phyloP scores from a whole-genome alignment of 805 yeast species.

The Nakazawaea wickerhamii region DNA sequence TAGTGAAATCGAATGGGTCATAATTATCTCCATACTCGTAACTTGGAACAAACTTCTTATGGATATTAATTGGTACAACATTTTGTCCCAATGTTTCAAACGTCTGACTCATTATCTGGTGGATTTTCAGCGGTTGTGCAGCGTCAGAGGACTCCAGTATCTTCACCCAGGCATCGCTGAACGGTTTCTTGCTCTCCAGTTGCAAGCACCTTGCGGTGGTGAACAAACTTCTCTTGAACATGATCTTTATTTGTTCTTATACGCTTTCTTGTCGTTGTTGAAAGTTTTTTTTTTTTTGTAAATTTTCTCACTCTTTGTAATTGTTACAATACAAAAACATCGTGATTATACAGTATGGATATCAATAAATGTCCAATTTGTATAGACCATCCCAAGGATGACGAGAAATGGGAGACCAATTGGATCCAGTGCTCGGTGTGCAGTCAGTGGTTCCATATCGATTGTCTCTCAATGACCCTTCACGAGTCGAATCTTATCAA shows the following conservation, averaged over 20 bases:
- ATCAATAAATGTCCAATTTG: conserved; percentile 16
- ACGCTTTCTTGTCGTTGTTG: no score
- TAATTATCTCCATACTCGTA: conserved; percentile 53
- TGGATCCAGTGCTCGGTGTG: conserved; percentile 62
- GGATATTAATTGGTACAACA: conserved; percentile 22
- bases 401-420: conserved; percentile 17
- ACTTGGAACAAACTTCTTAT: conserved; percentile 35
- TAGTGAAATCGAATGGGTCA: conserved; percentile 78
- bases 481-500: conserved; percentile 34
- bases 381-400: conserved; percentile 9
- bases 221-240: conserved; percentile 8
- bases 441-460: conserved; percentile 47
- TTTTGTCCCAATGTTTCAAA: conserved; percentile 18
- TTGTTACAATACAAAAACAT: no score
- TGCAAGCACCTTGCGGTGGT: conserved; percentile 3
- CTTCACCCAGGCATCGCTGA: conserved; percentile 4
- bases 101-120: conserved; percentile 9
- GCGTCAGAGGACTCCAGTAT: not conserved
- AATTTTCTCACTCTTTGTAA: no score
- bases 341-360: not conserved
- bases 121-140: not conserved
- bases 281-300: no score
- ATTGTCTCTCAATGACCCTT: conserved; percentile 37
- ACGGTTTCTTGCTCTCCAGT: not conserved
- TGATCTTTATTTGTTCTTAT: not conserved